Evolutionary conservation across 768 basidiomycete species (phyloP).

Genomic region (Heimioporus sp.): DNA sequence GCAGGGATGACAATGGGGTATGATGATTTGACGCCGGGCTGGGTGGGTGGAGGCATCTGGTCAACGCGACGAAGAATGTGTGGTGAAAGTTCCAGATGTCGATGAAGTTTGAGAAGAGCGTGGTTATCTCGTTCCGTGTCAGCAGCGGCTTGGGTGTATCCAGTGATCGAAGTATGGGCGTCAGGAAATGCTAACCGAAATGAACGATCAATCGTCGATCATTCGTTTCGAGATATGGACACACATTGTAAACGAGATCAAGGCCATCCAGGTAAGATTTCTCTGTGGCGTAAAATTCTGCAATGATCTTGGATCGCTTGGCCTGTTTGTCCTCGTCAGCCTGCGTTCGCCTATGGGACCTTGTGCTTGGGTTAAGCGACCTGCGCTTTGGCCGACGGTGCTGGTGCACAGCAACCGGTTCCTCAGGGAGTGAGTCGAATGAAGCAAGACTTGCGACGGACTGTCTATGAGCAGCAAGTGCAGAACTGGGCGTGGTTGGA

Average conservation of each 20-base stretch:
- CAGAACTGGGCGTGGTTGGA: conserved; percentile 47
- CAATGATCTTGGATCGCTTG: conserved; percentile 68
- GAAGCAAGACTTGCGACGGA: conserved; percentile 73
- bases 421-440: conserved; percentile 68
- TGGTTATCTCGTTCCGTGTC: conserved; percentile 62
- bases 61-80: conserved; percentile 64
- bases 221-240: conserved; percentile 21
- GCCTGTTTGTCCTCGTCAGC: conserved; percentile 46
- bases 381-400: conserved; percentile 36
- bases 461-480: conserved; percentile 44
- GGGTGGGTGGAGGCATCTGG: conserved; percentile 35
- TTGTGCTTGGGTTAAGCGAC: conserved; percentile 27
- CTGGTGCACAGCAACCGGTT: conserved; percentile 19
- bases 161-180: conserved; percentile 73
- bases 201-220: conserved; percentile 1
- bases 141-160: conserved; percentile 69
- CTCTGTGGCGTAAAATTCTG: conserved; percentile 82
- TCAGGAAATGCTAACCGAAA: conserved; percentile 68
- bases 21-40: conserved; percentile 23
- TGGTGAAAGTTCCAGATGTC: conserved; percentile 90
- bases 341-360: conserved; percentile 33
- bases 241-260: conserved; percentile 76
- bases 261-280: conserved; percentile 78
- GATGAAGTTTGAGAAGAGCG: conserved; percentile 84
- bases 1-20: conserved; percentile 52